Evolutionary conservation across 2,329 filamentous ascomycete species (phyloP).

Genomic region (Epichloe sp.): DNA sequence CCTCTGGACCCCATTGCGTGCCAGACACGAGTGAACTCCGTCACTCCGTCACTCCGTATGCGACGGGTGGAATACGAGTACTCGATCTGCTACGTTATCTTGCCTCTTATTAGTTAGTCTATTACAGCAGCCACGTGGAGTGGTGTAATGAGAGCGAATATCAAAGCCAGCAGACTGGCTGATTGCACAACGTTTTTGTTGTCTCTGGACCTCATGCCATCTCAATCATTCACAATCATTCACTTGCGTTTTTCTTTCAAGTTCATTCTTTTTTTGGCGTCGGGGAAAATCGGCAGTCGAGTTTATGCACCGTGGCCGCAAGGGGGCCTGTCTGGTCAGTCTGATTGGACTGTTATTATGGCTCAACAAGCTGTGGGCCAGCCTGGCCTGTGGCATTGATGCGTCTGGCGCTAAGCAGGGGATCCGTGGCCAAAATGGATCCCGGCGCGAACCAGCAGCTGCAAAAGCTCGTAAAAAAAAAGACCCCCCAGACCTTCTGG

Average conservation of each 20-base stretch:
- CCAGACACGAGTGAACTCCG: not conserved
- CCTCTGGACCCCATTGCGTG: not conserved
- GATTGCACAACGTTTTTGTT: no score
- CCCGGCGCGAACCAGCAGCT: not conserved
- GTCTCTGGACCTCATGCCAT: no score
- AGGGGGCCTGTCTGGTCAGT: constrained; percentile 6
- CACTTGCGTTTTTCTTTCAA: not conserved
- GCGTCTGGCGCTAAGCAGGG: constrained; percentile 14
- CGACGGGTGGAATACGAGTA: not conserved
- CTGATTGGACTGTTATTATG: constrained; percentile 15
- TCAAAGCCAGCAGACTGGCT: no score
- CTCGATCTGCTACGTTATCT: not conserved
- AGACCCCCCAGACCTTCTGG: not conserved
- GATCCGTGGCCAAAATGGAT: constrained; percentile 2
- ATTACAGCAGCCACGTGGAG: no score
- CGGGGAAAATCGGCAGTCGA: no score
- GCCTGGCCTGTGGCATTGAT: constrained; percentile 14
- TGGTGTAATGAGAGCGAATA: no score
- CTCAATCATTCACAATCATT: not conserved
- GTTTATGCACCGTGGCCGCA: not conserved
- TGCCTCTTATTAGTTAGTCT: not conserved
- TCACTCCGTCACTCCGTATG: not conserved
- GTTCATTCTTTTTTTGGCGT: no score
- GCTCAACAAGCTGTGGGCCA: not conserved
- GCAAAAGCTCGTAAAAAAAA: not conserved